These are phyloP conservation scores for Peronosclerospora sorghi DNA, from an alignment of 352 stramenopile species.

Conservation along the genomic window DNA sequence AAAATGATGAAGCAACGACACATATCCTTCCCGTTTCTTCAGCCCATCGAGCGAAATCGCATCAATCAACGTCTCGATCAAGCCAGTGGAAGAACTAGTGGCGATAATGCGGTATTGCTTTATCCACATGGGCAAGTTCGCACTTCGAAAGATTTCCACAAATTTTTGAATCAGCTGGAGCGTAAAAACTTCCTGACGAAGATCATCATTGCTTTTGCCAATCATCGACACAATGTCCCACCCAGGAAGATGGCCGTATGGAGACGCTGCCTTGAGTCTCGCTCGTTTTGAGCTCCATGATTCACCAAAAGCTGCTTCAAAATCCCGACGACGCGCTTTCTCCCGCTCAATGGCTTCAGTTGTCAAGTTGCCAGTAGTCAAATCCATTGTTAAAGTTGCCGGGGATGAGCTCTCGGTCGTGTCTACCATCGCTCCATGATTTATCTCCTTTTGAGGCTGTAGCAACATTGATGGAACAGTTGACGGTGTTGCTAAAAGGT, in stretches of 20 bases:
- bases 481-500: conserved; percentile 44
- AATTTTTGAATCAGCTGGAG: conserved; percentile 97
- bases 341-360: conserved; percentile 75
- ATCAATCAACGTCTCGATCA: conserved; percentile 97
- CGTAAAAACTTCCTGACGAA: conserved; percentile 98
- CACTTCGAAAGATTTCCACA: conserved; percentile 92
- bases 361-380: conserved; percentile 42
- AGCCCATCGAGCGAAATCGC: conserved; percentile 96
- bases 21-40: conserved; percentile 94
- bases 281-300: conserved; percentile 91
- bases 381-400: conserved; percentile 42
- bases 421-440: conserved; percentile 6
- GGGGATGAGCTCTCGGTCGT: conserved; percentile 5
- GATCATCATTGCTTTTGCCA: conserved; percentile 98
- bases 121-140: conserved; percentile 92
- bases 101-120: conserved; percentile 95
- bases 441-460: conserved; percentile 7
- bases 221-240: conserved; percentile 96
- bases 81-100: conserved; percentile 89
- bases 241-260: conserved; percentile 77
- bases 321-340: conserved; percentile 64
- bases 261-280: conserved; percentile 79
- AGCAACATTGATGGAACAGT: conserved; percentile 18
- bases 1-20: conserved; percentile 92
- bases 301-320: conserved; percentile 90